These are phyloP conservation scores for Leishmania turanica DNA, from an alignment of 208 protist species.

Conservation along the genomic window DNA sequence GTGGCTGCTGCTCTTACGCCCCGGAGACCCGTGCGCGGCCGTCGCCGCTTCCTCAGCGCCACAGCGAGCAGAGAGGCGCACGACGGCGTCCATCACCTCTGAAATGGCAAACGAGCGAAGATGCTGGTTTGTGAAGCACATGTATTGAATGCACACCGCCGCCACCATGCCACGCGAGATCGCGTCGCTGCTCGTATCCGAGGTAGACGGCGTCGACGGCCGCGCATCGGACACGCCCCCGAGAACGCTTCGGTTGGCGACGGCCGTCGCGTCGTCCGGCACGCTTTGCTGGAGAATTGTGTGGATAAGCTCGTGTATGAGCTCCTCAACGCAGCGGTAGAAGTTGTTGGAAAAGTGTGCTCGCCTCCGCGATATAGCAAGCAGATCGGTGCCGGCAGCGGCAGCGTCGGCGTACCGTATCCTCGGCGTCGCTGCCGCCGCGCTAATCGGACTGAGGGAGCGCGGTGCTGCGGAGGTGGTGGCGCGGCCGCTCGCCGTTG, in stretches of 20 bases:
- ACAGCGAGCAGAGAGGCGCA: slow-evolving; percentile 37
- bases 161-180: slow-evolving; percentile 39
- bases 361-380: slow-evolving; percentile 11
- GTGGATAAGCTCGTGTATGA: slow-evolving; percentile 61
- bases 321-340: slow-evolving; percentile 53
- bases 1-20: background rate
- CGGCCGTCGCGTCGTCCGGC: background rate
- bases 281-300: slow-evolving; percentile 34
- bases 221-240: background rate
- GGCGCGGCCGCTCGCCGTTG: background rate
- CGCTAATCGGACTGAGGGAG: background rate
- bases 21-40: background rate
- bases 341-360: slow-evolving; percentile 74
- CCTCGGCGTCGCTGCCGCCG: slow-evolving; percentile 1
- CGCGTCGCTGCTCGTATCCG: slow-evolving; percentile 12
- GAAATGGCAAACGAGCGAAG: slow-evolving; percentile 72
- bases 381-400: background rate
- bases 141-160: slow-evolving; percentile 65
- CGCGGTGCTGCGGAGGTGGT: background rate
- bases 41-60: background rate
- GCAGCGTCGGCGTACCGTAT: background rate
- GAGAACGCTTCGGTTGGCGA: background rate
- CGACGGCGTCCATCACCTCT: slow-evolving; percentile 71
- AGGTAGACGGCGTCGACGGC: background rate
- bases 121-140: slow-evolving; percentile 64